phyloP scores from a whole-genome alignment of 306 rosid genomes.

The Prunus salicina region DNA sequence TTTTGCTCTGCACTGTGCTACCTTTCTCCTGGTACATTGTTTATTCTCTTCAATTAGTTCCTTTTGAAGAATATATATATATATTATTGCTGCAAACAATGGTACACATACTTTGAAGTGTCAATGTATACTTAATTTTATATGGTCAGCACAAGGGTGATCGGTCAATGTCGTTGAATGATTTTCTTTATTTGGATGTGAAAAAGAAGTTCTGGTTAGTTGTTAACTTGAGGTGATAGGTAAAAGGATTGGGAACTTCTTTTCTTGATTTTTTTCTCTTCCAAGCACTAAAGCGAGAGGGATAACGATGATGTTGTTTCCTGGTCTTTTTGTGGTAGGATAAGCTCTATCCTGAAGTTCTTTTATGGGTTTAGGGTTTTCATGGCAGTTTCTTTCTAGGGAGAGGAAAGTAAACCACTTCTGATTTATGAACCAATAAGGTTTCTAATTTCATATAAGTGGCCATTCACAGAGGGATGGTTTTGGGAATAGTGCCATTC shows the following conservation, averaged over 20 bases:
- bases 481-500: too few relatives aligned
- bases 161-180: not conserved
- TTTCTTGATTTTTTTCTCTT: not conserved
- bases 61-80: too few relatives aligned
- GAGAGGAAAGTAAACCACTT: not conserved
- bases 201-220: not conserved
- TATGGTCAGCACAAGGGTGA: not conserved
- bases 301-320: not conserved
- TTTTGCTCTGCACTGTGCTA: slow-evolving; percentile 40
- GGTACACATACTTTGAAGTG: slow-evolving; percentile 2
- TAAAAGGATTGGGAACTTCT: not conserved
- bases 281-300: not conserved
- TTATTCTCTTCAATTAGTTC: not conserved
- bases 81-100: not conserved
- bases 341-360: not conserved
- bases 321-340: not conserved
- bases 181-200: not conserved
- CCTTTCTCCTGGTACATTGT: slow-evolving; percentile 88
- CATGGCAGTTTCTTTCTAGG: not conserved
- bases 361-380: not conserved
- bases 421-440: not conserved
- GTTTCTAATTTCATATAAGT: not conserved
- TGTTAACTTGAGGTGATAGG: not conserved
- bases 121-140: not conserved
- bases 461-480: not conserved